Evolutionary conservation across 1,284 basidiomycete species (phyloP), one percentile per base, ranked within the genome.

Genomic region (Erythrobasidium hasegawianum): DNA sequence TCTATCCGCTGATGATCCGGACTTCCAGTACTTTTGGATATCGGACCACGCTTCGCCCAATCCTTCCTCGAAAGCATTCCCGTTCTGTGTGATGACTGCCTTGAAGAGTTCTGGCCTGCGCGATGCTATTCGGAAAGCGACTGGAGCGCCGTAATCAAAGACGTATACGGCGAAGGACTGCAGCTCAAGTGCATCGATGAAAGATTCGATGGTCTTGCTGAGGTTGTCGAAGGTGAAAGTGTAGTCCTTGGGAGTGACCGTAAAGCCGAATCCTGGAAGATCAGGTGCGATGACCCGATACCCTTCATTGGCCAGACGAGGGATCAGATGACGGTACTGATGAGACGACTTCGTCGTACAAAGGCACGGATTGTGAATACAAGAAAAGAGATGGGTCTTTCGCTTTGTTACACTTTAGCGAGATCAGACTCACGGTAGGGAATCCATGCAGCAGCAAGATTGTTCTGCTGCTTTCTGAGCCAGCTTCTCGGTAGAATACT

Each of bases 121-220:
- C 3, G 82, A 75, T 0, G 81, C 81, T n/a, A 83, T 74, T 56
- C 80, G 76, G 45, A 79, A 75, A 1, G 74, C 78, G 2, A 75
- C 77, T 1, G 81, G 81, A 4, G 80, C 79, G 20, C 82, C 82
- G 58, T 83, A 83, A 71, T 83, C 82, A 69, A 83, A 83, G 38
- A 81, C 75, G 71, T 83, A 83, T 2, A 81, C 72, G 0, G 77
- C 77, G 60, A 80, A 82, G 40, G 75, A 76, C 18, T 60, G 72
- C 57, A 83, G 71, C 0, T 71, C 65, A 2, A 83, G 74, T 1
- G 75, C 76, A 64, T 81, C 77, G 40, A 81, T 75, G 71, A 82
- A 81, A 0, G 73, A 74, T 22, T 76, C 76, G 67, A 81, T 74
- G 16, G 79, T 81, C 38, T 74, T 69, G 2, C 79, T 74, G 29